Percentiles rank a stretch among this genome's conserved stretches.
Evolutionary conservation across 129 eudicot genomes (phyloP).

Genomic region (Saposhnikovia divaricata): DNA sequence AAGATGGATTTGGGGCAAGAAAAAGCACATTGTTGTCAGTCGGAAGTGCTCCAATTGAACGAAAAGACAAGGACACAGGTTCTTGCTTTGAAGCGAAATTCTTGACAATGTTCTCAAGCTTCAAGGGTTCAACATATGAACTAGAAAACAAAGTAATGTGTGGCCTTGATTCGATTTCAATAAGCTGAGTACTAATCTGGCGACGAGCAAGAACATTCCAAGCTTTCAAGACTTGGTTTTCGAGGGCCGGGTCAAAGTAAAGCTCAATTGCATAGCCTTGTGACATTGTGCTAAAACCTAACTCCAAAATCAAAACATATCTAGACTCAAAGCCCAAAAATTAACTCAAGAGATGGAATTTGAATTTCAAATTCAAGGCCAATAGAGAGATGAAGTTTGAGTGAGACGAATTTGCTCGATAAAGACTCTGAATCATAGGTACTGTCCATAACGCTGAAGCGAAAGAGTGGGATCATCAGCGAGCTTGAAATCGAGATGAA

Average conservation of each 20-base stretch:
- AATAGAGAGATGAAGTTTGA: no score
- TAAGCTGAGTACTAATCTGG: slow-evolving; percentile 95
- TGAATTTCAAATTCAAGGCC: no score
- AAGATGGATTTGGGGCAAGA: slow-evolving; percentile 83
- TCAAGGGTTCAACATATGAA: slow-evolving; percentile 57
- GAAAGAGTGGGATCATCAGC: no score
- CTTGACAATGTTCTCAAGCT: slow-evolving; percentile 64
- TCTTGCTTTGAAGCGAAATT: slow-evolving; percentile 69
- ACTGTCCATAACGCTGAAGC: no score
- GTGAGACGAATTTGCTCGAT: no score
- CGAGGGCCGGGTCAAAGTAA: slow-evolving; percentile 95
- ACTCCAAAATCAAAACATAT: slow-evolving; percentile 8
- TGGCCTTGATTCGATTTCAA: slow-evolving; percentile 94
- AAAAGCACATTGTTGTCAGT: slow-evolving; percentile 59
- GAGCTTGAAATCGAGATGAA: no score
- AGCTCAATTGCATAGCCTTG: slow-evolving; percentile 95
- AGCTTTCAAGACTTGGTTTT: slow-evolving; percentile 89
- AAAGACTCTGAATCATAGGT: no score
- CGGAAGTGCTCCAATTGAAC: slow-evolving; percentile 78
- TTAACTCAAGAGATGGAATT: no score
- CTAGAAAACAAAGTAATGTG: slow-evolving; percentile 83
- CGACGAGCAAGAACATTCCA: slow-evolving; percentile 96
- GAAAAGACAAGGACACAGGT: slow-evolving; percentile 63
- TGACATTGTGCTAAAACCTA: slow-evolving; percentile 47
- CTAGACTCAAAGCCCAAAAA: no score